Evolutionary conservation across 495 filamentous ascomycete species (phyloP).

Genomic region (Corynascus novoguineensis): DNA sequence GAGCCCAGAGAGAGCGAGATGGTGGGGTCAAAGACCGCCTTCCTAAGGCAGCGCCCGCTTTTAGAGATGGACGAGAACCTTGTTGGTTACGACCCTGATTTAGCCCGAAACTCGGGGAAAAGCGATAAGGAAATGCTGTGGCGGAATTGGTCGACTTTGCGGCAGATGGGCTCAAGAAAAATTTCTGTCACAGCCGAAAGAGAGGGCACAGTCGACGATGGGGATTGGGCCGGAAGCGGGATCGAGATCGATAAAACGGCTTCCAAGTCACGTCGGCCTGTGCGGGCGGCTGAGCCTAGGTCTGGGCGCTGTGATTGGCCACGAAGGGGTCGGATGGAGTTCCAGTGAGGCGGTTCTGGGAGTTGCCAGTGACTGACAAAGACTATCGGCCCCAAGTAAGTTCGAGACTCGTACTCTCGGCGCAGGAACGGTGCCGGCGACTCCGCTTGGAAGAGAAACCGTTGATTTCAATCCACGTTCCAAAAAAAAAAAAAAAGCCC

Average conservation of each 20-base stretch:
- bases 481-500: too few species aligned
- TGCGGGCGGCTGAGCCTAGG: background rate
- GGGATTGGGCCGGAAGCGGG: constrained; percentile 13
- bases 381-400: background rate
- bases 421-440: background rate
- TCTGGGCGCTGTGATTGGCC: constrained; percentile 6
- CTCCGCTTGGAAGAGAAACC: background rate
- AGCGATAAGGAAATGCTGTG: background rate
- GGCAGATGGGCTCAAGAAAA: background rate
- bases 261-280: background rate
- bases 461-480: too few species aligned
- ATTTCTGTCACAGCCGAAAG: background rate
- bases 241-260: constrained; percentile 14
- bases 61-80: background rate
- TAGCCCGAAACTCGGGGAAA: background rate
- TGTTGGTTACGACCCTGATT: background rate
- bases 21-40: background rate
- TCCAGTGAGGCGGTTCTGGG: background rate
- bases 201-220: background rate
- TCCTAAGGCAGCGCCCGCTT: constrained; percentile 2
- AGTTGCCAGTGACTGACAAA: background rate
- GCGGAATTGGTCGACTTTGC: background rate
- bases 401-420: background rate
- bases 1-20: background rate
- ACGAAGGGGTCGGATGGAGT: background rate